phyloP scores from a whole-genome alignment of 169 alveolate species.

The Theileria parva region DNA sequence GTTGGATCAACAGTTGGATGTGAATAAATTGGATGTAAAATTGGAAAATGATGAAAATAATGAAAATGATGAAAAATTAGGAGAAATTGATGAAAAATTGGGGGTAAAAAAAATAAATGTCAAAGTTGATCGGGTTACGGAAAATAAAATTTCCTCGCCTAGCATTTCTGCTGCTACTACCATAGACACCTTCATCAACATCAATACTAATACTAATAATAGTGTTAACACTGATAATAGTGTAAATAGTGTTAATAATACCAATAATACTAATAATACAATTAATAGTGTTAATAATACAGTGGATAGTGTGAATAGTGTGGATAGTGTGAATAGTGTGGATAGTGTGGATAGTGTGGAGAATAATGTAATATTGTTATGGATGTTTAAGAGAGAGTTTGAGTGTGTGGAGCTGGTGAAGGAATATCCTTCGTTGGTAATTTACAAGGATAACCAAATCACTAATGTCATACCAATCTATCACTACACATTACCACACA shows the following conservation, averaged over 20 bases:
- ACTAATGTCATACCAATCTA: not conserved
- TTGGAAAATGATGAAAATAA: no score
- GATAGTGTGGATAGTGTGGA: not conserved
- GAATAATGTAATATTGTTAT: not conserved
- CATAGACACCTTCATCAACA: no score
- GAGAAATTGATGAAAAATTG: no score
- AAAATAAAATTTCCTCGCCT: not conserved
- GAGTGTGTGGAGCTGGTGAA: not conserved
- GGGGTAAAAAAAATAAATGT: no score
- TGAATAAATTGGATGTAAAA: no score
- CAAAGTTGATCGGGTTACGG: not conserved
- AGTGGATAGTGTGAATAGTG: not conserved
- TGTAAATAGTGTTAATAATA: not conserved
- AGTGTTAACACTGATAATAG: not conserved
- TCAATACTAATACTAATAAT: no score
- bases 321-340: no score
- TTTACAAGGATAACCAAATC: not conserved
- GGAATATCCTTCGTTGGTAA: not conserved
- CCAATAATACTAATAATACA: no score
- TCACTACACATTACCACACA: no score
- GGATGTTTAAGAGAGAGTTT: slow-evolving; percentile 1
- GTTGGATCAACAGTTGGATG: no score
- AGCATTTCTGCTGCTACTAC: not conserved
- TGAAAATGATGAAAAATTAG: no score
- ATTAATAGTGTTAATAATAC: not conserved